Evolutionary conservation across 73 alveolate genomes (phyloP).

Genomic region (Tetrahymena borealis): DNA sequence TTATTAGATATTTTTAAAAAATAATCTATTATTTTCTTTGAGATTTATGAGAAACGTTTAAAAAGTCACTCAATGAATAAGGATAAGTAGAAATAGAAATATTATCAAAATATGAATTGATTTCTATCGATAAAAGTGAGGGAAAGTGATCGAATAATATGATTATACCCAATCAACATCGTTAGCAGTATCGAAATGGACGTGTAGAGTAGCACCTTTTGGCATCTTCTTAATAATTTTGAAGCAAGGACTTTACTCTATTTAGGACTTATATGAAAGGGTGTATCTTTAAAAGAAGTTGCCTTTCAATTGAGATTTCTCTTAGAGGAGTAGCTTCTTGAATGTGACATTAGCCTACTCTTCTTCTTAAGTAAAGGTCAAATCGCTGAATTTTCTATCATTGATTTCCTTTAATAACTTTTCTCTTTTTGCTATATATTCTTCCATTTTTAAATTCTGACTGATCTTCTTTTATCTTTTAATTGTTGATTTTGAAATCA

Average conservation of each 20-base stretch:
- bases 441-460: background rate
- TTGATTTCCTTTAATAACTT: background rate
- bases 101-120: background rate
- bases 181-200: background rate
- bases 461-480: background rate
- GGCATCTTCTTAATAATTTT: background rate
- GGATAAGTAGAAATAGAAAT: background rate
- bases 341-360: background rate
- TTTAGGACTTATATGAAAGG: background rate
- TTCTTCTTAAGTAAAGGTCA: background rate
- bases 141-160: background rate
- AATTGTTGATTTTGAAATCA: background rate
- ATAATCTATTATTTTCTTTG: background rate
- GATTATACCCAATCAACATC: background rate
- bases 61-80: background rate
- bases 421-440: background rate
- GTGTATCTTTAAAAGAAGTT: background rate
- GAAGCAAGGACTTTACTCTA: background rate
- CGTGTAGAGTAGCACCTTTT: background rate
- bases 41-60: background rate
- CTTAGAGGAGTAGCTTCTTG: background rate
- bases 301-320: background rate
- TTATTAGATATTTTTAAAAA: background rate
- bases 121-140: background rate
- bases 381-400: background rate